A percentile compares a stretch with the other conserved stretches of the same genome.
Conservation (phyloP, 306 rosid genomes). For the Pyrus betulifolia region DNA sequence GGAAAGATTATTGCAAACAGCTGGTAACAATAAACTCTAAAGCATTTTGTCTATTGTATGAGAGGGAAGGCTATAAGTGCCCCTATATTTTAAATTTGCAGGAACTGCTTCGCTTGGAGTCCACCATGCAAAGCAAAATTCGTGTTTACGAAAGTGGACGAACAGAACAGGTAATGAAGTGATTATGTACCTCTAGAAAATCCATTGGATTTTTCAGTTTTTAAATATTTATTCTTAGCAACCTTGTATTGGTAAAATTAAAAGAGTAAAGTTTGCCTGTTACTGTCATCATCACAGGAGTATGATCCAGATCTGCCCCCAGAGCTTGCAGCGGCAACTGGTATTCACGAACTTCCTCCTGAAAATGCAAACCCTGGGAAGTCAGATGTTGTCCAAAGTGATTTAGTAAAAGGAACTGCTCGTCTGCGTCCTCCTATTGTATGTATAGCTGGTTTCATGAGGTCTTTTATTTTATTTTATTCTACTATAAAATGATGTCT, state of each 20-base stretch:
- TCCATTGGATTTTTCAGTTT: not conserved
- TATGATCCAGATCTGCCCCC: constrained; percentile 99
- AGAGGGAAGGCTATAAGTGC: constrained; percentile 11
- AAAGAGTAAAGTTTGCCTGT: not conserved
- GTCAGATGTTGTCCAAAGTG: constrained; percentile 54
- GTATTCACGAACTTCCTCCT: constrained; percentile 51
- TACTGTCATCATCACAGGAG: constrained; percentile 45
- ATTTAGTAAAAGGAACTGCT: constrained; percentile 52
- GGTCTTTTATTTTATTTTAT: not conserved
- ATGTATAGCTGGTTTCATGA: constrained; percentile 23
- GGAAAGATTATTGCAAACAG: constrained; percentile 97
- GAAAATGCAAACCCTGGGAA: constrained; percentile 53
- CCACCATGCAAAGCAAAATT: constrained; percentile 98
- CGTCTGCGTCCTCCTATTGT: constrained; percentile 77
- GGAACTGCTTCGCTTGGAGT: constrained; percentile 97
- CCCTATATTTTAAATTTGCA: constrained; percentile 26
- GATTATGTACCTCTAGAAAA: constrained; percentile 8
- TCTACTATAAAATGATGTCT: not conserved
- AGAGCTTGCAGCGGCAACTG: constrained; percentile 92
- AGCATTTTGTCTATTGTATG: not conserved
- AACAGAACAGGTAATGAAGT: constrained; percentile 66
- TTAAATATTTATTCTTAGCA: not conserved
- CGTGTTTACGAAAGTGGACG: constrained; percentile 97
- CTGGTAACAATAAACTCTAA: constrained; percentile 53
- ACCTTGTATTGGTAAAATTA: not conserved